These are phyloP conservation scores for Beauveria rudraprayagi DNA, from an alignment of 2,329 filamentous ascomycete genomes.

Conservation along the genomic window DNA sequence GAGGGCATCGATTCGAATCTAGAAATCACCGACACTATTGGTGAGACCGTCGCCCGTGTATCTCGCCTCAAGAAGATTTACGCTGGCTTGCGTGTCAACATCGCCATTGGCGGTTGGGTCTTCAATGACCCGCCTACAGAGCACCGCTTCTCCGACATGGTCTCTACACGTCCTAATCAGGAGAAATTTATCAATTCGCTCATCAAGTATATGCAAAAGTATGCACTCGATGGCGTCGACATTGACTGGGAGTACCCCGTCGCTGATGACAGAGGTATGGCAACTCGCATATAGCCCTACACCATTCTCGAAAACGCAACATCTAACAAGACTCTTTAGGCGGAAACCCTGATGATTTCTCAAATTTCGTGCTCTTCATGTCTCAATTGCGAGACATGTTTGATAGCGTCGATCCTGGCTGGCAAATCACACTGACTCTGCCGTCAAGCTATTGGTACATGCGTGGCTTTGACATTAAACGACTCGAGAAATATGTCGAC, in stretches of 20 bases:
- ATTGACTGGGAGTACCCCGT: conserved; percentile 24
- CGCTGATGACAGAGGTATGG: neutral
- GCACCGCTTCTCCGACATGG: conserved; percentile 13
- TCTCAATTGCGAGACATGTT: neutral
- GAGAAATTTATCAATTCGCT: conserved; percentile 2
- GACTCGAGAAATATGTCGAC: conserved; percentile 22
- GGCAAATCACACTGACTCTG: conserved; percentile 12
- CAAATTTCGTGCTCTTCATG: neutral
- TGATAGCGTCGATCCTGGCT: neutral
- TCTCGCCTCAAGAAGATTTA: neutral
- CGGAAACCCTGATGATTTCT: neutral
- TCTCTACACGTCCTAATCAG: neutral
- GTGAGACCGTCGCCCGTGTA: conserved; percentile 1
- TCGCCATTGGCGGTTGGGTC: conserved; percentile 28
- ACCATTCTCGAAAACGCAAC: too few relatives aligned
- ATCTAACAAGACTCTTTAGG: neutral
- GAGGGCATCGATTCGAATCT: conserved; percentile 1
- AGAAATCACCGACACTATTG: neutral
- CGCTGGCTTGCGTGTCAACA: neutral
- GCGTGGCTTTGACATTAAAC: conserved; percentile 18
- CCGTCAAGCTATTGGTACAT: conserved; percentile 23
- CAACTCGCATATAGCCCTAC: too few relatives aligned
- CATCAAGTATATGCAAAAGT: conserved; percentile 15
- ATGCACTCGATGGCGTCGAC: conserved; percentile 25
- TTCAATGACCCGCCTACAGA: conserved; percentile 28